phyloP scores from a whole-genome alignment of 1,284 basidiomycete species.

The Acaromyces ingoldii region DNA sequence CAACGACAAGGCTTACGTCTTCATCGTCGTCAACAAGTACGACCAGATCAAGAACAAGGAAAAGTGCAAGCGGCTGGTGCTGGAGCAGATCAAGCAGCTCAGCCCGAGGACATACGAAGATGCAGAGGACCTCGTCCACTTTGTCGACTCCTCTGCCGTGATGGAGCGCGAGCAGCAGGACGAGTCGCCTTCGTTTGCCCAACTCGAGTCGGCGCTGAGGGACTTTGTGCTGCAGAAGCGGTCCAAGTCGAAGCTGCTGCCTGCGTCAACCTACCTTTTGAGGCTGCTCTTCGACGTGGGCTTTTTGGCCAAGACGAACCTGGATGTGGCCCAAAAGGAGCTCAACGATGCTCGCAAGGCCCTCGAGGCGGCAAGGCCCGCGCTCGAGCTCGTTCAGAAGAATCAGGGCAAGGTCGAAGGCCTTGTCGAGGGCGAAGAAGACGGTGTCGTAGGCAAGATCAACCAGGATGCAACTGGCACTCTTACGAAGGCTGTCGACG shows the following conservation, averaged over 20 bases:
- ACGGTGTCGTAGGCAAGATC: conserved; percentile 62
- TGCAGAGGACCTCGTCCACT: conserved; percentile 89
- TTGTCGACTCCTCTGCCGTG: conserved; percentile 74
- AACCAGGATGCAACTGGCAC: conserved; percentile 55
- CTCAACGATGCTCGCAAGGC: conserved; percentile 69
- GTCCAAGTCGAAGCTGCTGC: conserved; percentile 88
- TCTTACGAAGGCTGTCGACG: conserved; percentile 69
- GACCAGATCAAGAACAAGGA: conserved; percentile 94
- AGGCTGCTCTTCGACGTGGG: conserved; percentile 85
- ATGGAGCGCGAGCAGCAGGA: conserved; percentile 42
- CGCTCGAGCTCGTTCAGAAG: conserved; percentile 78
- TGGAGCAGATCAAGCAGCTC: conserved; percentile 90
- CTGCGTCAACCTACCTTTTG: conserved; percentile 86
- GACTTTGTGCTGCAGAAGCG: conserved; percentile 95
- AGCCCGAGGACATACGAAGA: conserved; percentile 88
- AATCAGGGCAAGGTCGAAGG: conserved; percentile 72
- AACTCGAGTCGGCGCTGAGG: conserved; percentile 83
- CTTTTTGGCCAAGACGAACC: conserved; percentile 78
- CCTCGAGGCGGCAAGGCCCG: conserved; percentile 68
- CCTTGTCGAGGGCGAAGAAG: conserved; percentile 73
- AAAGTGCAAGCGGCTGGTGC: conserved; percentile 78
- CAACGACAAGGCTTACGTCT: conserved; percentile 95
- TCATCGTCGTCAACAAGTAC: conserved; percentile 98
- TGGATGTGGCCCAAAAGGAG: conserved; percentile 75
- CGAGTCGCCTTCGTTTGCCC: conserved; percentile 61